These are phyloP conservation scores for Terana coerulea DNA, from an alignment of 768 basidiomycete species.

Conservation along the genomic window DNA sequence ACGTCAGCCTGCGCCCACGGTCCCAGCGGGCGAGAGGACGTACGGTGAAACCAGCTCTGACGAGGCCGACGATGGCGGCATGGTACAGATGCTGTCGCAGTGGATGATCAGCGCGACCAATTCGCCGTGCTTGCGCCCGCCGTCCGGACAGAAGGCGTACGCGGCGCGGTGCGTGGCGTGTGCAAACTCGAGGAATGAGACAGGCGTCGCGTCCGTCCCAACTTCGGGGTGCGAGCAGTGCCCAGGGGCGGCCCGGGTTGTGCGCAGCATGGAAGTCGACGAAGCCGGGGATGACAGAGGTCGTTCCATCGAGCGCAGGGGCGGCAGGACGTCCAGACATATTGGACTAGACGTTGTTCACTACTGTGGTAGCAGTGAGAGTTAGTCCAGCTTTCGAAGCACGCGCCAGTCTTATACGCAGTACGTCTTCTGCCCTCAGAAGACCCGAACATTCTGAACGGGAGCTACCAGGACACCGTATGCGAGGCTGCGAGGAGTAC, in stretches of 20 bases:
- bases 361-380: too few relatives aligned
- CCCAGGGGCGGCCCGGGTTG: conserved; percentile 3
- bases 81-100: conserved; percentile 25
- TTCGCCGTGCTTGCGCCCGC: neutral
- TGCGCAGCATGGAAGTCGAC: conserved; percentile 11
- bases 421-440: too few relatives aligned
- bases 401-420: too few relatives aligned
- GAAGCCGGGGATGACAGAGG: conserved; percentile 8
- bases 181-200: neutral
- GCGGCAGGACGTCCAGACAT: too few relatives aligned
- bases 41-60: conserved; percentile 16
- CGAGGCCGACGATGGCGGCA: conserved; percentile 15
- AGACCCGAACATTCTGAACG: too few relatives aligned
- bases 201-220: neutral
- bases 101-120: conserved; percentile 4
- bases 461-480: too few relatives aligned
- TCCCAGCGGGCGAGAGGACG: too few relatives aligned
- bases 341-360: too few relatives aligned
- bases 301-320: conserved; percentile 8
- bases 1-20: conserved; percentile 15
- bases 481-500: too few relatives aligned
- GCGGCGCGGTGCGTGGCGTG: conserved; percentile 3
- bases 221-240: neutral
- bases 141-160: neutral
- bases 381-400: too few relatives aligned